Evolutionary conservation across 2,329 filamentous ascomycete genomes (phyloP), one percentile per base, ranked within the genome.

Genomic region (Fusarium devonianum): DNA sequence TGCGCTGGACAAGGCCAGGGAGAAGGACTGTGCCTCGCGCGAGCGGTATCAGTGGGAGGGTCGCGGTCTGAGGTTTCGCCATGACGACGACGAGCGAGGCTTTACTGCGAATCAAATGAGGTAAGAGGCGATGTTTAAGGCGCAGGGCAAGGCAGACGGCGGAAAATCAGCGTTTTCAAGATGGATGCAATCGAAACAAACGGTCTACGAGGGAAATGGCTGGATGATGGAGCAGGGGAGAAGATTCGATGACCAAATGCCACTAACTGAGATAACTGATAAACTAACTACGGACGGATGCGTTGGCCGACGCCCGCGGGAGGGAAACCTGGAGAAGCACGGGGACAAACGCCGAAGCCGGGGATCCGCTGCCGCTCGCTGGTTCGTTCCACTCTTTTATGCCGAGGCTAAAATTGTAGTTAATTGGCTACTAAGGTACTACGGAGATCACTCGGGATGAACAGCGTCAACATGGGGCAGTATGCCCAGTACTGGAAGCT

Each of bases 1-100:
- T 89, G 63, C 92, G 88, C 63, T 96, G 83, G 39, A 92, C 86
- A 47, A 92, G 85, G 55, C 92, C 91, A 4, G 94, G 94, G 8
- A 96, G 83, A 29, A 97, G 84, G 60, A 97, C 89, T 55, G 85
- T 83, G 59, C 88, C 89, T 67, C 87, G 86, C 42, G 90, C 85
- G 32, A 97, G 83, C 26, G 92, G 90, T 61, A 97, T 88, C 64
- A 97, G 76, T 34, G 93, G 89, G 23, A 96, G 73, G 44, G 74
- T 74, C 33, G 74, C 71, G 46, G 76, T 74, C 62, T 76, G 69
- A 60, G 70, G 67, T 63, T 70, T 70, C 50, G 66, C 71, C 72
- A 74, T 74, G 64, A 58, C 69, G 67, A 59, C 40, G n/a, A n/a
- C n/a, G n/a, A n/a, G n/a, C n/a, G n/a, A n/a, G n/a, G n/a, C n/a